Conservation (phyloP, 345 rosid species). For the Syzygium aromaticum region DNA sequence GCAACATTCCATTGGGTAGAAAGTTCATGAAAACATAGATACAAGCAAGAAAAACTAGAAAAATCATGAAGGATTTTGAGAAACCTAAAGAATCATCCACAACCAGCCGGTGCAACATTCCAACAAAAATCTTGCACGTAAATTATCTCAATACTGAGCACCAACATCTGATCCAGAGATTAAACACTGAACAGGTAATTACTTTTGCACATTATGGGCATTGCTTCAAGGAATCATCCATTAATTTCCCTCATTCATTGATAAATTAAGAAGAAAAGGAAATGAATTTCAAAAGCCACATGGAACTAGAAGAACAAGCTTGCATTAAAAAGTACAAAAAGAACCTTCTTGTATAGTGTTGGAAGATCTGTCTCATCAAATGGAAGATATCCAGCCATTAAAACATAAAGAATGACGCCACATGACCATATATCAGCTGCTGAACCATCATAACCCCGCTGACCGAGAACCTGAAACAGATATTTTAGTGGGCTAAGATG, state of each 20-base stretch:
- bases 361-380: conserved; percentile 81
- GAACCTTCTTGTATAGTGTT: conserved; percentile 60
- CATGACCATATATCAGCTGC: conserved; percentile 96
- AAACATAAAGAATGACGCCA: conserved; percentile 83
- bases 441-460: conserved; percentile 81
- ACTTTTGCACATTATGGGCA: not conserved
- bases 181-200: not conserved
- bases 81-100: not conserved
- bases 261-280: not conserved
- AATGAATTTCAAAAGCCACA: not conserved
- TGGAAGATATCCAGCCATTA: conserved; percentile 87
- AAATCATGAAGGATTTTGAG: not conserved
- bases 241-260: not conserved
- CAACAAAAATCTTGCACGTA: not conserved
- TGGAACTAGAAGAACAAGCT: not conserved
- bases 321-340: not conserved
- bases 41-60: not conserved
- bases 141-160: not conserved
- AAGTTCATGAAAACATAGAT: not conserved
- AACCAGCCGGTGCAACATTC: not conserved
- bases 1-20: not conserved
- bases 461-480: conserved; percentile 38
- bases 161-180: not conserved
- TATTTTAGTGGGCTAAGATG: not conserved
- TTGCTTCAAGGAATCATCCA: not conserved